phyloP scores from a whole-genome alignment of 2,329 filamentous ascomycete species.

The Trichoderma afroharzianum region DNA sequence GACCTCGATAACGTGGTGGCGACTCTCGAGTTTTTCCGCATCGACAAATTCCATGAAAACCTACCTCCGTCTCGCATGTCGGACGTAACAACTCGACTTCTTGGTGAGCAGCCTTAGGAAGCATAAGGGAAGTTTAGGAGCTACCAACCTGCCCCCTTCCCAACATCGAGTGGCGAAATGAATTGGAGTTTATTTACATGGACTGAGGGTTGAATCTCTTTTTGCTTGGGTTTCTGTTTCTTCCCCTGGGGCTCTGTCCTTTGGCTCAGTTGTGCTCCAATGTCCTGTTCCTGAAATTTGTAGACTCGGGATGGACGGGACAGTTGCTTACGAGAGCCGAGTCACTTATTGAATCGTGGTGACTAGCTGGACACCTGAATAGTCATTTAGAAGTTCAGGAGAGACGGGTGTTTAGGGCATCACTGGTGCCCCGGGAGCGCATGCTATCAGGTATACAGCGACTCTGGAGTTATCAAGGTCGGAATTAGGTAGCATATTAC shows the following conservation, averaged over 20 bases:
- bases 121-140: background rate
- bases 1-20: slow-evolving; percentile 80
- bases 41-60: slow-evolving; percentile 74
- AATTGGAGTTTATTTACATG: background rate
- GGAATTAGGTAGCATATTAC: slow-evolving; percentile 1
- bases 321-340: background rate
- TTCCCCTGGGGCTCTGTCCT: background rate
- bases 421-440: background rate
- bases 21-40: slow-evolving; percentile 76
- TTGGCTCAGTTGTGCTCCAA: background rate
- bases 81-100: slow-evolving; percentile 79
- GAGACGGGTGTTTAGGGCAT: background rate
- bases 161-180: background rate
- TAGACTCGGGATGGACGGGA: background rate
- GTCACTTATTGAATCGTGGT: background rate
- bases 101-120: slow-evolving; percentile 63
- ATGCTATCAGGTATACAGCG: background rate
- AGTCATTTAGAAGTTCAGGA: background rate
- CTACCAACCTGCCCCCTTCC: background rate
- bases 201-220: background rate
- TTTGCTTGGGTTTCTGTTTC: background rate
- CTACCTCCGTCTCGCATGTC: slow-evolving; percentile 81
- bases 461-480: background rate
- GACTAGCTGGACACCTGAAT: background rate
- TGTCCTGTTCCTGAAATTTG: background rate